These are phyloP conservation scores for Kickxella alabastrina DNA, from an alignment of 192 early-diverging fungal species.

Conservation along the genomic window DNA sequence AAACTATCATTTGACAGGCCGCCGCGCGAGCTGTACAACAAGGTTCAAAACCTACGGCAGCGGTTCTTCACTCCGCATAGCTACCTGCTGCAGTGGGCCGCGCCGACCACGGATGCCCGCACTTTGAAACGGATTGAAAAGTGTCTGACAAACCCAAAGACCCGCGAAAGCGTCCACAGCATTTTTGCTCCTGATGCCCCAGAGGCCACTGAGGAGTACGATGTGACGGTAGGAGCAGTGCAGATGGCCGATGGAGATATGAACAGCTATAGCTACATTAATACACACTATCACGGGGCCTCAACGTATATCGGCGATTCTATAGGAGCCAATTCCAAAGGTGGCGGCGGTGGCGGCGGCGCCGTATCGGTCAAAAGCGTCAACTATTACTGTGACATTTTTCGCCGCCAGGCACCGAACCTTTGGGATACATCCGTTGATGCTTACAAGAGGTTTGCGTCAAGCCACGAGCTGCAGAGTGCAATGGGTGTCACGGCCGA, in stretches of 20 bases:
- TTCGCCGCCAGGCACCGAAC: conserved; percentile 25
- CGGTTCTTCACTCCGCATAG: conserved; percentile 47
- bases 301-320: background rate
- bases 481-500: background rate
- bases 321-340: background rate
- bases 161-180: conserved; percentile 39
- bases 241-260: background rate
- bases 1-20: conserved; percentile 20
- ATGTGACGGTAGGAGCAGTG: background rate
- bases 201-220: conserved; percentile 7
- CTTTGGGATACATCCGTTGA: conserved; percentile 31
- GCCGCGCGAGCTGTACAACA: conserved; percentile 48
- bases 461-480: conserved; percentile 20
- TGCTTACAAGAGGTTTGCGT: conserved; percentile 31
- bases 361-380: conserved; percentile 35
- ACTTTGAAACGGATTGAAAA: conserved; percentile 22
- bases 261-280: background rate
- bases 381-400: conserved; percentile 46
- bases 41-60: conserved; percentile 46
- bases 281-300: background rate
- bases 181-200: conserved; percentile 26
- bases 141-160: conserved; percentile 43
- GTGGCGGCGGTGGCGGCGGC: conserved; percentile 3
- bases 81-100: conserved; percentile 44
- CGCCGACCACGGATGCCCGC: conserved; percentile 20